Percentiles rank a stretch among this genome's conserved stretches.
These are phyloP conservation scores for Sphagnum contortum DNA, from an alignment of 225 moss, liverwort and hornwort genomes.

Conservation along the genomic window DNA sequence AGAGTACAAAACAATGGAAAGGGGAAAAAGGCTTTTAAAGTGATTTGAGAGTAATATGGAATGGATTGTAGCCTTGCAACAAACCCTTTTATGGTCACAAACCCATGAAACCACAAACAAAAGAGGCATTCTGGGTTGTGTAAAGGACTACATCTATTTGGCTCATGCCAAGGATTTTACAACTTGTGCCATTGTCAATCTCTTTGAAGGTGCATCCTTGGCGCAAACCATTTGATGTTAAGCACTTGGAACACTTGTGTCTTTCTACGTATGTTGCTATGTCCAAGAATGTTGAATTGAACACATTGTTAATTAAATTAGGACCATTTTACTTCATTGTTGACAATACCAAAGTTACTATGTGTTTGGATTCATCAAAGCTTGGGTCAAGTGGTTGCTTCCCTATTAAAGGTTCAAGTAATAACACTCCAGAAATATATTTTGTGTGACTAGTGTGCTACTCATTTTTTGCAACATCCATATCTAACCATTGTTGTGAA, in stretches of 20 bases:
- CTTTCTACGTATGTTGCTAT: slow-evolving; percentile 28
- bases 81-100: too few species aligned
- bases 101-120: too few species aligned
- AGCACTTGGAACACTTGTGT: slow-evolving; percentile 47
- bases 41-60: too few species aligned
- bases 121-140: too few species aligned
- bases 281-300: slow-evolving; percentile 35
- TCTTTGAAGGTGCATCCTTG: slow-evolving; percentile 31
- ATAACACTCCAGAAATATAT: slow-evolving; percentile 63
- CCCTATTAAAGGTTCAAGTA: slow-evolving; percentile 58
- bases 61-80: too few species aligned
- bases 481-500: slow-evolving; percentile 35
- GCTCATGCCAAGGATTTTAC: slow-evolving; percentile 12
- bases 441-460: slow-evolving; percentile 46
- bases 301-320: slow-evolving; percentile 22
- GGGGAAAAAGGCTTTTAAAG: too few species aligned
- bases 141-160: too few species aligned
- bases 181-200: slow-evolving; percentile 52
- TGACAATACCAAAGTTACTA: slow-evolving; percentile 37
- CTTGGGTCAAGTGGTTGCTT: slow-evolving; percentile 44
- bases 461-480: slow-evolving; percentile 23
- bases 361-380: slow-evolving; percentile 29
- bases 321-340: slow-evolving; percentile 9
- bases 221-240: slow-evolving; percentile 36
- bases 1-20: too few species aligned